Percentiles rank a stretch among this genome's conserved stretches.
These are phyloP conservation scores for Cadophora sp. DNA, from an alignment of 2,329 filamentous ascomycete species.

Conservation along the genomic window DNA sequence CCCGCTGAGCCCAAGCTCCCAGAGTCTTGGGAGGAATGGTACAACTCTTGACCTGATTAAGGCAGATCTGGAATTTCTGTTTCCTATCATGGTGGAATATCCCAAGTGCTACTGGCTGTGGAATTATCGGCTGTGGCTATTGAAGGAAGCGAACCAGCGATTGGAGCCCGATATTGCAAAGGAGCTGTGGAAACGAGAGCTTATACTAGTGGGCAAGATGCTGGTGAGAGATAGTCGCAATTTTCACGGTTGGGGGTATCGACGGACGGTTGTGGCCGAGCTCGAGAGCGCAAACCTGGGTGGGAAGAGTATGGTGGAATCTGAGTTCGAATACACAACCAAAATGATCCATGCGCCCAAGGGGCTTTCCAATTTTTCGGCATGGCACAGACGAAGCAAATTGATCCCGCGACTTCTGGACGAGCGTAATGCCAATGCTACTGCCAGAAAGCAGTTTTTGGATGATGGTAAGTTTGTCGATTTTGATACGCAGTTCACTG, in stretches of 20 bases:
- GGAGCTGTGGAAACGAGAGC: constrained; percentile 82
- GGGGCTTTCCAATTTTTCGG: constrained; percentile 88
- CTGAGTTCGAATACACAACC: constrained; percentile 89
- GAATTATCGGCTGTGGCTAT: constrained; percentile 90
- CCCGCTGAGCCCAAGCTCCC: constrained; percentile 55
- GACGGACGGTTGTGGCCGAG: constrained; percentile 77
- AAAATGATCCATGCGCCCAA: constrained; percentile 80
- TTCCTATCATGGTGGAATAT: constrained; percentile 82
- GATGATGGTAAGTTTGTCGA: constrained; percentile 62
- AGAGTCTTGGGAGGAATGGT: constrained; percentile 57
- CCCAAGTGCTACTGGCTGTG: constrained; percentile 99
- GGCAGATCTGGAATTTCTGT: constrained; percentile 79
- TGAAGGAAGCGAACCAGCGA: constrained; percentile 72
- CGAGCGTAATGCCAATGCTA: constrained; percentile 70
- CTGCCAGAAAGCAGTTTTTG: constrained; percentile 71
- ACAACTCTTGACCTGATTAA: constrained; percentile 65
- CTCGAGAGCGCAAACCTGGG: constrained; percentile 67
- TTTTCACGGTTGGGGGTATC: constrained; percentile 96
- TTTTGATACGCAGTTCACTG: not conserved
- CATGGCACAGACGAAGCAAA: constrained; percentile 91
- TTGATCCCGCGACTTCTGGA: constrained; percentile 78
- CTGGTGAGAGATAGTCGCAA: constrained; percentile 85
- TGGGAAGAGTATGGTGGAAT: constrained; percentile 71
- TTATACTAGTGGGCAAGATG: constrained; percentile 87
- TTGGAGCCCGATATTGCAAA: constrained; percentile 64